Evolutionary conservation across 495 filamentous ascomycete species (phyloP).

Genomic region (Filosporella fistucella): DNA sequence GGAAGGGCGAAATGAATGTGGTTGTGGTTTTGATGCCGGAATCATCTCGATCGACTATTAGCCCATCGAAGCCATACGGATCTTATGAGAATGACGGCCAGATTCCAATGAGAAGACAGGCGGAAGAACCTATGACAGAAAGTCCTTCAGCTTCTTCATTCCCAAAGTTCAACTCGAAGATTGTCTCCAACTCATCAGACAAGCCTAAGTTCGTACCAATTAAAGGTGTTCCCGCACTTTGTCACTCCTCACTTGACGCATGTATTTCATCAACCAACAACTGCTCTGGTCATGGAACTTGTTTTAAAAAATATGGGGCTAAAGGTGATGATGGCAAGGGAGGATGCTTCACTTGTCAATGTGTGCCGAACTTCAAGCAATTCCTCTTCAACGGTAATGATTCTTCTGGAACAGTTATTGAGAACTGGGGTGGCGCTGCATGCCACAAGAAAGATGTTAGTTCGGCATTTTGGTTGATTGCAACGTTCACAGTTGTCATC

Average conservation of each 20-base stretch:
- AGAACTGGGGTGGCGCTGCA: conserved; percentile 73
- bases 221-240: conserved; percentile 31
- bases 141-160: not conserved
- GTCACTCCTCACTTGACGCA: conserved; percentile 56
- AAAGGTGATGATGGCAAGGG: conserved; percentile 22
- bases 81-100: conserved; percentile 18
- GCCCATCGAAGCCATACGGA: conserved; percentile 15
- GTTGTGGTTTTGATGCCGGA: conserved; percentile 21
- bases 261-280: conserved; percentile 60
- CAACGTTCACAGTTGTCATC: conserved; percentile 61
- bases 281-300: conserved; percentile 74
- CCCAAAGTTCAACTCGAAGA: not conserved
- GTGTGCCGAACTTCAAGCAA: conserved; percentile 46
- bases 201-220: conserved; percentile 6
- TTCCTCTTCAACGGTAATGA: conserved; percentile 27
- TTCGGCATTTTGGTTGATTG: conserved; percentile 79
- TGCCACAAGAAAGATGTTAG: conserved; percentile 93
- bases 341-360: conserved; percentile 74
- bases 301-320: conserved; percentile 53
- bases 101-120: conserved; percentile 10
- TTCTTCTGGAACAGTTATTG: conserved; percentile 6
- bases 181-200: conserved; percentile 1
- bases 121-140: conserved; percentile 19
- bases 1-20: conserved; percentile 17
- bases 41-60: conserved; percentile 11